phyloP scores from a whole-genome alignment of 768 basidiomycete species.

The Candolleomyces efflorescens region DNA sequence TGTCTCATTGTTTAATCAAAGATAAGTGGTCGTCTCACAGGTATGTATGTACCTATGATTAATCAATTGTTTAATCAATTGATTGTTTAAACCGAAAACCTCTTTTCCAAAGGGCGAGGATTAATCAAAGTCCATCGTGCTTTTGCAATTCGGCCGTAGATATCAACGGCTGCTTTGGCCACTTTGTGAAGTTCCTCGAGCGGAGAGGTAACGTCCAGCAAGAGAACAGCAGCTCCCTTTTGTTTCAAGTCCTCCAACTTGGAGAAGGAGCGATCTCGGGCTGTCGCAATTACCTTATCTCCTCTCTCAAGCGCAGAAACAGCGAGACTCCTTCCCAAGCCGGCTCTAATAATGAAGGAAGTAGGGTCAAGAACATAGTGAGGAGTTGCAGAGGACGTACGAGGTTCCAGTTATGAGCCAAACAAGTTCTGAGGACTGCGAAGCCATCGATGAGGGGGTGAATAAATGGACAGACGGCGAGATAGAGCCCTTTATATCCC shows the following conservation, averaged over 20 bases:
- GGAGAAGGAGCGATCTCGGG: conserved; percentile 30
- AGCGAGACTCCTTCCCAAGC: conserved; percentile 36
- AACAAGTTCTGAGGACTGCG: conserved; percentile 14
- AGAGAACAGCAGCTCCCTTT: conserved; percentile 33
- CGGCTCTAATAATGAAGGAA: conserved; percentile 26
- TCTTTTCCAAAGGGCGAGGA: too few relatives aligned
- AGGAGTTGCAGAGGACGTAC: conserved; percentile 16
- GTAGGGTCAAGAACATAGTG: neutral
- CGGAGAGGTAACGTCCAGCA: conserved; percentile 31
- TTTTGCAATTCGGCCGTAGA: conserved; percentile 39
- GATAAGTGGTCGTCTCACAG: too few relatives aligned
- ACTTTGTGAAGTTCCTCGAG: conserved; percentile 27
- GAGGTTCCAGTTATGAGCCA: conserved; percentile 27
- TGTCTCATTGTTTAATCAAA: too few relatives aligned
- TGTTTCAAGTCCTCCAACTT: conserved; percentile 32
- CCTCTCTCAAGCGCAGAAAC: conserved; percentile 38
- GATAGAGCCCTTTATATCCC: too few relatives aligned
- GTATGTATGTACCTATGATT: too few relatives aligned
- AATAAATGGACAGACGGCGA: too few relatives aligned
- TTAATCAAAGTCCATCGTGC: too few relatives aligned
- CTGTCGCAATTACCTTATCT: conserved; percentile 47
- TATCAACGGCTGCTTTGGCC: conserved; percentile 30
- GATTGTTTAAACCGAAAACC: too few relatives aligned
- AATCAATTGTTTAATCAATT: too few relatives aligned
- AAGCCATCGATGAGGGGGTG: neutral